Base-by-base conservation (phyloP, 108 stramenopile genomes). In the Schizochytrium sp. region DNA sequence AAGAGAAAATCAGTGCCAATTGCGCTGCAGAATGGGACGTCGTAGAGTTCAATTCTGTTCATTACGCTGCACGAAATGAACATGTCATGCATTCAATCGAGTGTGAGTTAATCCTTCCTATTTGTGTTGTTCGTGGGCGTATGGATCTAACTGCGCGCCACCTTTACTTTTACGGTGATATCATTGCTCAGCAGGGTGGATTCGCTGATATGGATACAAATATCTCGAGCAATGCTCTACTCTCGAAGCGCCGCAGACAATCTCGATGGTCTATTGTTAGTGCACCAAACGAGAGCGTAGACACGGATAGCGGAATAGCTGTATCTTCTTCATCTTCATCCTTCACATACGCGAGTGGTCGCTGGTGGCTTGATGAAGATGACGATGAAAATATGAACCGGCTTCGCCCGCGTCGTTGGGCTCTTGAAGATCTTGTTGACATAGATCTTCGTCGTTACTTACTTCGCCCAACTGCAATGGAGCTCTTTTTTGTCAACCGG, bases 81-180 rank as follows among this genome's bases (percentile, higher is more conserved):
- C 2, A 83, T 2, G 76, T 83, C 47, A 2, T 47, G 50, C 1
- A 83, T 7, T 47, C 76, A 13, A 50, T 55, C 10, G 76, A 83
- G 53, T 83, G 76, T 53, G 76, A 83, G 76, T 40, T 83, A 40
- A 55, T 83, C 28, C 76, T 83, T 17, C 76, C 76, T 2, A 83
- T 83, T 10, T 83, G 76, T 28, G 28, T 83, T 28, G 76, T 83
- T n/a, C 76, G 76, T 15, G 76, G 76, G 7, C 76, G 76, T n/a
- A 83, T 83, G 45, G 76, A 83, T 28, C 53, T 83, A 13, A 83
- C 76, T 47, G 76, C 76, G 5, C 47, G 47, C 76, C 76, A 83
- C 47, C 10, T 83, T 5, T 83, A 83, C 76, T 83, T 83, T 83
- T 83, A 83, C 76, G 76, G 76, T 1, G 76, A 83, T 28, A 10